Evolutionary conservation across 495 filamentous ascomycete genomes (phyloP).

Genomic region (Sabuloglossum arenarium): DNA sequence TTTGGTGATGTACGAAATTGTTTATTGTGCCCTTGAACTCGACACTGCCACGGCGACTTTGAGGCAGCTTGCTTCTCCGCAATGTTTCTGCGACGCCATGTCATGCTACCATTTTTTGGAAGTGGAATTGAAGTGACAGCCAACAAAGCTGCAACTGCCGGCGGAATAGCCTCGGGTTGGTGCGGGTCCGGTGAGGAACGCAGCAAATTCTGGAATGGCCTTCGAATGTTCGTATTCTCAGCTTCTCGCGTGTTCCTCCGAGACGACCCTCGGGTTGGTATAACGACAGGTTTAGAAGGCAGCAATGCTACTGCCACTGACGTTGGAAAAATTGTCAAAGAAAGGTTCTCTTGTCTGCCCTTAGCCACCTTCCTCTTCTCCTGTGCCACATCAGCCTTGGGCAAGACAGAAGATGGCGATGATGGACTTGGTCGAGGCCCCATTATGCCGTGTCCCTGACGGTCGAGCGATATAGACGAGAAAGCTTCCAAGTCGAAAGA

Average conservation of each 20-base stretch:
- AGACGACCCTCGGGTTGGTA: neutral
- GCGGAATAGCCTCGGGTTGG: conserved; percentile 16
- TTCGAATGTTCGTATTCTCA: neutral
- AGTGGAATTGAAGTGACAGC: conserved; percentile 22
- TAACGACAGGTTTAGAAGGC: neutral
- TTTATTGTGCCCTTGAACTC: neutral
- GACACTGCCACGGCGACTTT: neutral
- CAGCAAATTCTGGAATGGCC: neutral
- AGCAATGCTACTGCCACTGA: neutral
- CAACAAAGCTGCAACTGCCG: conserved; percentile 22
- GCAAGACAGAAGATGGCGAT: neutral
- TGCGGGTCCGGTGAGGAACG: conserved; percentile 7
- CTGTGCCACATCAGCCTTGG: neutral
- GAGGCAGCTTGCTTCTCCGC: neutral
- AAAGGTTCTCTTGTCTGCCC: neutral
- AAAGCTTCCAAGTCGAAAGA: too few relatives aligned
- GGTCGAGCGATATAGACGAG: too few relatives aligned
- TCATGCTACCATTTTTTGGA: conserved; percentile 9
- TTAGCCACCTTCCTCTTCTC: neutral
- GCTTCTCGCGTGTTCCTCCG: neutral
- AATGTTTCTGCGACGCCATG: neutral
- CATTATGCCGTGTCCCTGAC: neutral
- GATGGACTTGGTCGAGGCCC: neutral
- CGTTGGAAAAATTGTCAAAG: neutral
- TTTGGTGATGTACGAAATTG: conserved; percentile 5